phyloP scores from a whole-genome alignment of 768 basidiomycete species.

The Boletus bicolor region DNA sequence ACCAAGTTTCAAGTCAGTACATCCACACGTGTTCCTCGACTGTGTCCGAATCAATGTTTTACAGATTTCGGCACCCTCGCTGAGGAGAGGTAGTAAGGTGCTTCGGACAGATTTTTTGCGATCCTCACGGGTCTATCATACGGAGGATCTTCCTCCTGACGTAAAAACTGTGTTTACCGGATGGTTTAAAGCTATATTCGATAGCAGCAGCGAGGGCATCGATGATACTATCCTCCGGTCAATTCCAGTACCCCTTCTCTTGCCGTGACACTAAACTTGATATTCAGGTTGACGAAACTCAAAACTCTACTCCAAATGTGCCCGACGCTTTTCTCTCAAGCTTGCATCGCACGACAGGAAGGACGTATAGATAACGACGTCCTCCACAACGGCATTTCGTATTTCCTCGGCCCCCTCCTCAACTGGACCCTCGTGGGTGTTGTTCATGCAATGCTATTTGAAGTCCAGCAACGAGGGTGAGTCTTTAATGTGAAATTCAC shows the following conservation, averaged over 20 bases:
- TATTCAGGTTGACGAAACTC: constrained; percentile 64
- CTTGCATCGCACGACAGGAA: constrained; percentile 46
- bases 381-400: constrained; percentile 71
- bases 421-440: constrained; percentile 81
- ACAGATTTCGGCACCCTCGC: constrained; percentile 50
- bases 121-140: constrained; percentile 42
- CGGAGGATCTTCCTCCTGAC: constrained; percentile 41
- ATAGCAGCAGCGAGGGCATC: constrained; percentile 73
- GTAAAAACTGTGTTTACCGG: constrained; percentile 44
- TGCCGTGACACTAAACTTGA: background rate
- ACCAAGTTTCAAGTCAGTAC: constrained; percentile 59
- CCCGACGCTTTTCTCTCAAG: constrained; percentile 62
- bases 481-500: constrained; percentile 9
- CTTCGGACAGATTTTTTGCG: constrained; percentile 52
- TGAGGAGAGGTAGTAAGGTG: constrained; percentile 44
- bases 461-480: constrained; percentile 57
- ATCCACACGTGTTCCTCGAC: background rate
- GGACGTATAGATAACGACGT: constrained; percentile 65
- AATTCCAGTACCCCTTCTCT: background rate
- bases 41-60: background rate
- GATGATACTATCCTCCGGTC: constrained; percentile 75
- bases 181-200: constrained; percentile 81
- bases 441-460: constrained; percentile 57
- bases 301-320: constrained; percentile 65
- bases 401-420: constrained; percentile 69